These are phyloP conservation scores for Mortierella sp. DNA, from an alignment of 371 early-diverging fungal genomes.

Conservation along the genomic window DNA sequence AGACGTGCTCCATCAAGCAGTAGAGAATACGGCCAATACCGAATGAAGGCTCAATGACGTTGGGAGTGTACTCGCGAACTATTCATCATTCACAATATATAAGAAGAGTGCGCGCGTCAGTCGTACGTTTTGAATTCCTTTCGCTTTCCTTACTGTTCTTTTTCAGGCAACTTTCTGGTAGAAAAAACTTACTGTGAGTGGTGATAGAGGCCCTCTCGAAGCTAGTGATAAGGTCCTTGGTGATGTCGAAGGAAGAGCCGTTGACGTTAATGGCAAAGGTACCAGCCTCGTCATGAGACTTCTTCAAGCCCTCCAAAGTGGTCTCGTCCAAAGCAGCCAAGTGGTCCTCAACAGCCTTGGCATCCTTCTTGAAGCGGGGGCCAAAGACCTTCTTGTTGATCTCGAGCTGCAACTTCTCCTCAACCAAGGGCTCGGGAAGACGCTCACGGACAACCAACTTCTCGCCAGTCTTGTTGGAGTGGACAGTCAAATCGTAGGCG, in stretches of 20 bases:
- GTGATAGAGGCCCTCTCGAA: constrained; percentile 82
- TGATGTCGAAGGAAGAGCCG: constrained; percentile 80
- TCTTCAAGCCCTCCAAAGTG: constrained; percentile 72
- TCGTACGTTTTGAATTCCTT: not conserved
- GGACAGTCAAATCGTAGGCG: constrained; percentile 98
- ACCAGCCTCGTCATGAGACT: constrained; percentile 69
- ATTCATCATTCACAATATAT: not conserved
- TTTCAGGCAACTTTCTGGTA: not conserved
- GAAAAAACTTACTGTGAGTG: constrained; percentile 74
- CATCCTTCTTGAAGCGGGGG: constrained; percentile 92
- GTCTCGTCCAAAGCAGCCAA: constrained; percentile 76
- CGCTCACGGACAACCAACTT: constrained; percentile 95
- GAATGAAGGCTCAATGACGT: constrained; percentile 99
- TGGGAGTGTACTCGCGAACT: constrained; percentile 98
- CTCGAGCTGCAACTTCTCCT: constrained; percentile 86
- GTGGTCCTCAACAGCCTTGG: constrained; percentile 89
- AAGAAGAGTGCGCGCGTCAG: not conserved
- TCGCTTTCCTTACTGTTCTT: not conserved
- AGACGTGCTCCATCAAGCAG: constrained; percentile 97
- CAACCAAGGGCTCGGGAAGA: constrained; percentile 87
- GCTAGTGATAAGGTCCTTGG: constrained; percentile 80
- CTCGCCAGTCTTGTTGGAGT: constrained; percentile 92
- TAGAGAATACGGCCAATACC: constrained; percentile 99
- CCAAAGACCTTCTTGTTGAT: constrained; percentile 97
- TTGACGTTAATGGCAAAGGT: constrained; percentile 70